Conservation (phyloP, 176 grass and related monocot genomes). For the Aegilops tauschii region DNA sequence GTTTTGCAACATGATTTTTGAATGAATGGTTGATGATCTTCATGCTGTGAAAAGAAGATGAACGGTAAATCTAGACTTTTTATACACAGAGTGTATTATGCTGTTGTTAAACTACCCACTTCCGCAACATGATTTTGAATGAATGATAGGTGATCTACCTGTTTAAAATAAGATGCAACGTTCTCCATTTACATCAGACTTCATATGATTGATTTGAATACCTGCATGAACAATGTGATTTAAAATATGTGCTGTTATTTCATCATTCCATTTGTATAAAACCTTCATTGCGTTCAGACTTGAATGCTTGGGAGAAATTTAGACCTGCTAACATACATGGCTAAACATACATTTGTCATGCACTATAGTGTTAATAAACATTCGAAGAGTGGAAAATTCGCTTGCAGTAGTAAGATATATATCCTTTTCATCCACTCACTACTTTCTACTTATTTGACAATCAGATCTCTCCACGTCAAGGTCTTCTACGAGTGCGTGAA, state of each 20-base stretch:
- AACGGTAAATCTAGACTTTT: no score
- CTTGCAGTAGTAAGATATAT: not conserved
- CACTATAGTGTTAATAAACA: not conserved
- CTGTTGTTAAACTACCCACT: no score
- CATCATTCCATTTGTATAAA: not conserved
- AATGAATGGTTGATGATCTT: not conserved
- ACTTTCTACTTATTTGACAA: not conserved
- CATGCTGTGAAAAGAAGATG: no score
- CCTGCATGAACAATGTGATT: not conserved
- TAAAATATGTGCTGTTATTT: not conserved
- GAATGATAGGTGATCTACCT: not conserved
- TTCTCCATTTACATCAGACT: not conserved
- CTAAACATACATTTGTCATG: not conserved
- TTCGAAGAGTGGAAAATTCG: not conserved
- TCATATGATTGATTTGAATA: not conserved
- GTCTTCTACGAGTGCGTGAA: slow-evolving; percentile 82
- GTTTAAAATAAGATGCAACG: not conserved
- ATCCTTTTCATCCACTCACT: slow-evolving; percentile 1
- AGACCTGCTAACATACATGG: not conserved
- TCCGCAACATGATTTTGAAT: not conserved
- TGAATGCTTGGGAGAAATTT: not conserved
- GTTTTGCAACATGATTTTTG: not conserved
- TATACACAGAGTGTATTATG: no score
- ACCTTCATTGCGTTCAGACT: not conserved
- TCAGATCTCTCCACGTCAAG: slow-evolving; percentile 83